Conservation (phyloP, 1,139 yeast genomes). For the Sugiyamaella japonica region DNA sequence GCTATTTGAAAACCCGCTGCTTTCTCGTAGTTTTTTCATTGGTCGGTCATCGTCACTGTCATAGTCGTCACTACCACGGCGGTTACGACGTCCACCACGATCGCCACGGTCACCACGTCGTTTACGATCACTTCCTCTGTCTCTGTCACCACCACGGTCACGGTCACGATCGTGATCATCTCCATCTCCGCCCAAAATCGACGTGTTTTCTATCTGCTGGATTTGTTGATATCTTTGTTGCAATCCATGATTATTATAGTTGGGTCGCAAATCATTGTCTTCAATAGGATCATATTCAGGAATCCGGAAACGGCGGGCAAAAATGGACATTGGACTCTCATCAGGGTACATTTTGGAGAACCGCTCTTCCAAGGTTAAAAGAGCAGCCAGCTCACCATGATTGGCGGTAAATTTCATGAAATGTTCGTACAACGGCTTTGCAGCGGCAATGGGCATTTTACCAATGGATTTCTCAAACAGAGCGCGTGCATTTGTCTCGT, state of each 20-base stretch:
- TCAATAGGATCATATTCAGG: slow-evolving; percentile 48
- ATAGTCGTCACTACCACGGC: slow-evolving; percentile 5
- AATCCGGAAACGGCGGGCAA: slow-evolving; percentile 46
- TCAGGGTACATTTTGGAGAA: slow-evolving; percentile 67
- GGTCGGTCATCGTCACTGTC: slow-evolving; percentile 21
- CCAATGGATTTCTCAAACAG: slow-evolving; percentile 68
- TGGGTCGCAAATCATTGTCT: slow-evolving; percentile 43
- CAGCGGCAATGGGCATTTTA: slow-evolving; percentile 42
- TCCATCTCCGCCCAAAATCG: slow-evolving; percentile 7
- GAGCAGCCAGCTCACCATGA: slow-evolving; percentile 67
- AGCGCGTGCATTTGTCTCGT: slow-evolving; percentile 78
- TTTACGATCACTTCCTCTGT: slow-evolving; percentile 7
- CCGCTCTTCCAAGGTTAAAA: slow-evolving; percentile 64
- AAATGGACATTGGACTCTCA: slow-evolving; percentile 33
- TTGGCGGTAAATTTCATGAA: slow-evolving; percentile 56
- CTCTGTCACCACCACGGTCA: slow-evolving; percentile 16
- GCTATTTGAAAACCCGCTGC: slow-evolving; percentile 8
- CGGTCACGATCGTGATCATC: slow-evolving; percentile 11
- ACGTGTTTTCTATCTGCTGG: slow-evolving; percentile 13
- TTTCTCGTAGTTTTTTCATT: slow-evolving; percentile 21
- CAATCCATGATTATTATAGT: slow-evolving; percentile 6
- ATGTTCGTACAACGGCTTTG: slow-evolving; percentile 49
- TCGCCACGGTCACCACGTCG: slow-evolving; percentile 9
- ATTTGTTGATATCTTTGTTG: slow-evolving; percentile 14
- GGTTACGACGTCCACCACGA: slow-evolving; percentile 5